A percentile compares a stretch with the other conserved stretches of the same genome.
Evolutionary conservation across 345 rosid species (phyloP).

Genomic region (Carallia brachiata): DNA sequence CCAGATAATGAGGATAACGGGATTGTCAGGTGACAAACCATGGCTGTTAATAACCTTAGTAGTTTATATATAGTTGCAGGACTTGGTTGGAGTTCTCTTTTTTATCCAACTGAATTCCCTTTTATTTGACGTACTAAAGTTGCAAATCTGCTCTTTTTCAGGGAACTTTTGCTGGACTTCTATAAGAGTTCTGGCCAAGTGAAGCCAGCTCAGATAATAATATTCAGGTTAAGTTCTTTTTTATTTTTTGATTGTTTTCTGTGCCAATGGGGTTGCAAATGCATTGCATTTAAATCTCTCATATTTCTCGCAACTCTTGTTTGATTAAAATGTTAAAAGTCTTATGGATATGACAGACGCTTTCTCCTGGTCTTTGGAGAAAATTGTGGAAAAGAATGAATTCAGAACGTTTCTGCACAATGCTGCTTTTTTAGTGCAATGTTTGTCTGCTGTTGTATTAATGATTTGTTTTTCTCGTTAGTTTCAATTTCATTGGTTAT

Average conservation of each 20-base stretch:
- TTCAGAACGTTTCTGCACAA: too few relatives aligned
- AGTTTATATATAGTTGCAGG: neutral
- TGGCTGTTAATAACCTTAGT: neutral
- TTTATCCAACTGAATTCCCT: neutral
- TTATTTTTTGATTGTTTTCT: neutral
- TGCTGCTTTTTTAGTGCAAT: too few relatives aligned
- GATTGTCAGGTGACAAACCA: constrained; percentile 17
- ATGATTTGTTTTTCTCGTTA: too few relatives aligned
- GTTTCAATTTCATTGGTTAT: too few relatives aligned
- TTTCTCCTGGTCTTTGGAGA: too few relatives aligned
- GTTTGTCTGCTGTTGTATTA: too few relatives aligned
- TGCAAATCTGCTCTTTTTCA: constrained; percentile 2
- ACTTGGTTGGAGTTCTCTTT: neutral
- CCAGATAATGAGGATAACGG: constrained; percentile 13
- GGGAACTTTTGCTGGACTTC: constrained; percentile 26
- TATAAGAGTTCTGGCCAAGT: constrained; percentile 22
- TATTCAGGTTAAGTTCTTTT: constrained; percentile 15
- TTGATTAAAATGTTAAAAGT: too few relatives aligned
- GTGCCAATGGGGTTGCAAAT: neutral
- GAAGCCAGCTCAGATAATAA: constrained; percentile 24
- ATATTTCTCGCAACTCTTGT: neutral
- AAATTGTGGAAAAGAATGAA: too few relatives aligned
- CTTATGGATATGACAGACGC: too few relatives aligned
- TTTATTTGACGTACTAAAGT: neutral
- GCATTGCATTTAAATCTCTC: neutral